Evolutionary conservation across 108 stramenopile genomes (phyloP).

Genomic region (Pseudonitzschia multistriata): DNA sequence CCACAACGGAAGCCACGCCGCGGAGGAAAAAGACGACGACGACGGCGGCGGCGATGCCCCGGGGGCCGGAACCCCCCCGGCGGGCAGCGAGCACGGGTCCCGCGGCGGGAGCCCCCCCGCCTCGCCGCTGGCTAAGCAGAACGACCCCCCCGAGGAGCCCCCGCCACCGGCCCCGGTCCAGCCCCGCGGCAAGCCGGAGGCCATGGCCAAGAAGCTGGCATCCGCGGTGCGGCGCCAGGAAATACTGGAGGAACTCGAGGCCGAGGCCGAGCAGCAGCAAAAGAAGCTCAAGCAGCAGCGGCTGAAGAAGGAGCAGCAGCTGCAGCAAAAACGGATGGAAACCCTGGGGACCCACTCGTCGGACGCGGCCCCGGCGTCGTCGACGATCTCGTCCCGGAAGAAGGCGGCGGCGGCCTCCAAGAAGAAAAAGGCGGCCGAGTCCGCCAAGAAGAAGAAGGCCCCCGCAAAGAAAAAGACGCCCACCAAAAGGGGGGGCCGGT

Average conservation of each 20-base stretch:
- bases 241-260: slow-evolving; percentile 39
- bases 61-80: neutral
- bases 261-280: slow-evolving; percentile 14
- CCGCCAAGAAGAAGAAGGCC: slow-evolving; percentile 18
- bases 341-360: neutral
- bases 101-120: neutral
- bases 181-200: slow-evolving; percentile 57
- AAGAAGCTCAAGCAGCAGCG: slow-evolving; percentile 2
- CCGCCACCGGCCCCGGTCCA: slow-evolving; percentile 4
- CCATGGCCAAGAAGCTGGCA: slow-evolving; percentile 44
- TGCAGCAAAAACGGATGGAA: slow-evolving; percentile 5
- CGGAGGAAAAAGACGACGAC: too few species aligned
- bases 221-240: slow-evolving; percentile 28
- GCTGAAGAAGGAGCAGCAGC: neutral
- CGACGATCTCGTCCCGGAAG: neutral
- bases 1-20: neutral
- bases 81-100: neutral
- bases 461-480: slow-evolving; percentile 24
- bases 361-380: slow-evolving; percentile 1
- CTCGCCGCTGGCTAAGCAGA: neutral
- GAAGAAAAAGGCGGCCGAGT: slow-evolving; percentile 10
- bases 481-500: neutral
- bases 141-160: neutral
- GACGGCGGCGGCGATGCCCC: neutral
- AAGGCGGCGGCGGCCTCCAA: neutral